Evolutionary conservation across 495 filamentous ascomycete species (phyloP).

Genomic region (Barbatosphaeria neglecta): DNA sequence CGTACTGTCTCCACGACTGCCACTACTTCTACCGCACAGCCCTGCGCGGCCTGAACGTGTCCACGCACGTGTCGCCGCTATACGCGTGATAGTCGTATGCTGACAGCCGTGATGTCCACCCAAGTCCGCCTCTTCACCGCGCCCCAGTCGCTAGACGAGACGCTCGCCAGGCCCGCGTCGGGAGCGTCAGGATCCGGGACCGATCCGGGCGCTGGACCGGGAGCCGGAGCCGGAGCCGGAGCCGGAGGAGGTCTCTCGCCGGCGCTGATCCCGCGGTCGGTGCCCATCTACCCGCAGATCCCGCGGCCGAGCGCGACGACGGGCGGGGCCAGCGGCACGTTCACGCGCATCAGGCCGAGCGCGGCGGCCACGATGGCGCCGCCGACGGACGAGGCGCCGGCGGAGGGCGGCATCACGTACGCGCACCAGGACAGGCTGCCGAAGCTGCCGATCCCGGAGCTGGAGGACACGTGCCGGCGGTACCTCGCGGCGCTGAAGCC

Average conservation of each 20-base stretch:
- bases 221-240: too few relatives aligned
- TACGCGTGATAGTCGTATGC: constrained; percentile 46
- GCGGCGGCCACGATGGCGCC: constrained; percentile 14
- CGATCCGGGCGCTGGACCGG: too few relatives aligned
- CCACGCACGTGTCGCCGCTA: constrained; percentile 60
- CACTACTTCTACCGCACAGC: constrained; percentile 88
- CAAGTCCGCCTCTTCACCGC: constrained; percentile 52
- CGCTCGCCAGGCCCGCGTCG: constrained; percentile 34
- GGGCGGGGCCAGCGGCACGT: constrained; percentile 5
- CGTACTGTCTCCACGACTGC: constrained; percentile 75
- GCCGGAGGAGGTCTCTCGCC: too few relatives aligned
- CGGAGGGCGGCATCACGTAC: constrained; percentile 65
- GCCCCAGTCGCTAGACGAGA: constrained; percentile 61
- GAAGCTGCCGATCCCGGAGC: constrained; percentile 89
- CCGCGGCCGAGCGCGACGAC: constrained; percentile 20
- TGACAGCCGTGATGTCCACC: constrained; percentile 38
- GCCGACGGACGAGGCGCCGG: constrained; percentile 28
- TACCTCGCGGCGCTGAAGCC: constrained; percentile 75
- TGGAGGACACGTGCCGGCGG: constrained; percentile 66
- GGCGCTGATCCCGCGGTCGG: constrained; percentile 14
- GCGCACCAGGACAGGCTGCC: constrained; percentile 79
- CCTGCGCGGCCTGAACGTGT: constrained; percentile 68
- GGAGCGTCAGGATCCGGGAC: too few relatives aligned
- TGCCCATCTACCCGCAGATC: constrained; percentile 14
- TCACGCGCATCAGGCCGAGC: constrained; percentile 3